A percentile compares a stretch with the other conserved stretches of the same genome.
These are phyloP conservation scores for Malassezia psittaci DNA, from an alignment of 1,284 basidiomycete genomes.

Conservation along the genomic window DNA sequence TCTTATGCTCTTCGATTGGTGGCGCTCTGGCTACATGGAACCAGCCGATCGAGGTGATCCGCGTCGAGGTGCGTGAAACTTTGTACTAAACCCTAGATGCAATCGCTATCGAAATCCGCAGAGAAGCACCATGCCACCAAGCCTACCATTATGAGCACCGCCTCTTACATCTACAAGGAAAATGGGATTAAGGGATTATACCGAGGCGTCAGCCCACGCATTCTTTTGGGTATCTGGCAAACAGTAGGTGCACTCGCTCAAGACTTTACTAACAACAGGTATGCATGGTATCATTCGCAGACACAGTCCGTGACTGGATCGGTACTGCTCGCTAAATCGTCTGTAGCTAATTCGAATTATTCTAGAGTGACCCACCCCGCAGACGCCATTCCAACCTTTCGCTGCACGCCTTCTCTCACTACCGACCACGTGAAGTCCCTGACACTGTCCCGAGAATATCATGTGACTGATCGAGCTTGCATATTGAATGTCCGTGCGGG, in stretches of 20 bases:
- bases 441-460: not conserved
- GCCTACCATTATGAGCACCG: conserved; percentile 75
- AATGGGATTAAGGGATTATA: conserved; percentile 95
- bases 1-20: conserved; percentile 74
- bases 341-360: too few species aligned
- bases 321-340: not conserved
- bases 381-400: too few species aligned
- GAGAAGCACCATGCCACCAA: conserved; percentile 70
- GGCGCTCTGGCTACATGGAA: conserved; percentile 98
- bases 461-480: not conserved
- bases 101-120: conserved; percentile 80
- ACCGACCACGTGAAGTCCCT: not conserved
- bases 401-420: too few species aligned
- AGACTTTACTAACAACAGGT: conserved; percentile 45
- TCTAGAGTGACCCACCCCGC: too few species aligned
- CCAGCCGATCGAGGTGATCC: conserved; percentile 94
- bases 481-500: not conserved
- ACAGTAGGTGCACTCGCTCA: conserved; percentile 50
- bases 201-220: conserved; percentile 90
- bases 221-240: conserved; percentile 92
- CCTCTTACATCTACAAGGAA: conserved; percentile 85
- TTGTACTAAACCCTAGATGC: conserved; percentile 60
- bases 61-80: conserved; percentile 56
- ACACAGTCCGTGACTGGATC: conserved; percentile 58
- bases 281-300: conserved; percentile 95